phyloP scores from a whole-genome alignment of 2,329 filamentous ascomycete genomes.

The Xylariaceae sp. region DNA sequence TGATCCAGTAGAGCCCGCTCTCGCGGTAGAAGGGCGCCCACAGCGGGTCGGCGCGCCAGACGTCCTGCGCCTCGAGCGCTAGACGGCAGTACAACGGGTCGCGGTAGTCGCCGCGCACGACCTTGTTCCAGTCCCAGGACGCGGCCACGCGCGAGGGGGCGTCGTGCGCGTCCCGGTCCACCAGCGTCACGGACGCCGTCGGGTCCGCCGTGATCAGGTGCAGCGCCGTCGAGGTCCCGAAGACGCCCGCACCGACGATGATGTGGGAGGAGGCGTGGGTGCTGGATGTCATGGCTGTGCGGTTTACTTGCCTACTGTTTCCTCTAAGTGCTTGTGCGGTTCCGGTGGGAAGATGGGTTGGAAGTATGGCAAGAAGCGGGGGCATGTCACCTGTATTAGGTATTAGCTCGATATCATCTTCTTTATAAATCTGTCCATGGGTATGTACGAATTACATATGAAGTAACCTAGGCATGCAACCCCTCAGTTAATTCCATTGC shows the following conservation, averaged over 20 bases:
- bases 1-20: slow-evolving; percentile 51
- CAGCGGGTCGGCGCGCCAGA: slow-evolving; percentile 50
- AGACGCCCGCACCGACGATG: slow-evolving; percentile 67
- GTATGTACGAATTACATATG: neutral
- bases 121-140: slow-evolving; percentile 75
- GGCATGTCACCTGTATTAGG: too few species aligned
- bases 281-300: neutral
- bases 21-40: slow-evolving; percentile 53
- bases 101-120: slow-evolving; percentile 70
- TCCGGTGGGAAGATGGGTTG: too few species aligned
- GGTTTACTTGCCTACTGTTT: too few species aligned
- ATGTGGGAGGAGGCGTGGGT: slow-evolving; percentile 45
- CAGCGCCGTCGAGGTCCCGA: slow-evolving; percentile 68
- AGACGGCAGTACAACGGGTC: slow-evolving; percentile 65
- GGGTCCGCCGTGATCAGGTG: slow-evolving; percentile 58
- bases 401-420: neutral
- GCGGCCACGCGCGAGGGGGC: slow-evolving; percentile 55
- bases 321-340: too few species aligned
- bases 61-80: slow-evolving; percentile 66
- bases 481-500: neutral
- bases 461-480: neutral
- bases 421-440: too few species aligned
- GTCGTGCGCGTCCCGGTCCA: slow-evolving; percentile 59
- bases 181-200: slow-evolving; percentile 54
- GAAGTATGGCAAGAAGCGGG: too few species aligned